phyloP scores from a whole-genome alignment of 2,329 filamentous ascomycete genomes.

The Lizonia empirigonia region DNA sequence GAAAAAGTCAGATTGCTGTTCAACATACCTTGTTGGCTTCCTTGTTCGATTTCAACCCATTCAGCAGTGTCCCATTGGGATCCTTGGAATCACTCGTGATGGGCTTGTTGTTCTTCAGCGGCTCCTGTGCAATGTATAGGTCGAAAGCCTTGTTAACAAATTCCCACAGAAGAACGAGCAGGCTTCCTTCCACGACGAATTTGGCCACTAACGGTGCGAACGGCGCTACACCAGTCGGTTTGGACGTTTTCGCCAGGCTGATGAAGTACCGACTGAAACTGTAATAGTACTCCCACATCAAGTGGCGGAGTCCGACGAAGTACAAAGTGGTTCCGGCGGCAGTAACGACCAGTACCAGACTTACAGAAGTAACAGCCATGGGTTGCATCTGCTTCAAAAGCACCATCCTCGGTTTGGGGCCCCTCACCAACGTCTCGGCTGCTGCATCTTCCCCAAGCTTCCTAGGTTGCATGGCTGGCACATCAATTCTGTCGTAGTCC shows the following conservation, averaged over 20 bases:
- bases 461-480: conserved; percentile 49
- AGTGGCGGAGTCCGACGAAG: conserved; percentile 35
- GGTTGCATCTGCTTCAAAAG: conserved; percentile 25
- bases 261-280: conserved; percentile 74
- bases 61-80: conserved; percentile 86
- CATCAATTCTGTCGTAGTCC: conserved; percentile 72
- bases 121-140: conserved; percentile 77
- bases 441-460: conserved; percentile 23
- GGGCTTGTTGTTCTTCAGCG: conserved; percentile 82
- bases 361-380: conserved; percentile 25
- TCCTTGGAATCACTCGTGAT: conserved; percentile 86
- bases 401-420: conserved; percentile 26
- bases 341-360: conserved; percentile 57
- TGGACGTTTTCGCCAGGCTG: conserved; percentile 71
- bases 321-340: conserved; percentile 32
- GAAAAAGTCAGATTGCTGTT: too few species aligned
- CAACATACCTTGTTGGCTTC: conserved; percentile 70
- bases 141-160: conserved; percentile 78
- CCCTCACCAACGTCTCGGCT: conserved; percentile 4
- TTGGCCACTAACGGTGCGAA: conserved; percentile 60
- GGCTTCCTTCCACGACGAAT: conserved; percentile 61
- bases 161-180: conserved; percentile 77
- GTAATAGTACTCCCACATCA: conserved; percentile 61
- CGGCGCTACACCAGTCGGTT: conserved; percentile 63
- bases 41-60: conserved; percentile 83